phyloP scores from a whole-genome alignment of 2,329 filamentous ascomycete genomes.

The Penicillium sp. region DNA sequence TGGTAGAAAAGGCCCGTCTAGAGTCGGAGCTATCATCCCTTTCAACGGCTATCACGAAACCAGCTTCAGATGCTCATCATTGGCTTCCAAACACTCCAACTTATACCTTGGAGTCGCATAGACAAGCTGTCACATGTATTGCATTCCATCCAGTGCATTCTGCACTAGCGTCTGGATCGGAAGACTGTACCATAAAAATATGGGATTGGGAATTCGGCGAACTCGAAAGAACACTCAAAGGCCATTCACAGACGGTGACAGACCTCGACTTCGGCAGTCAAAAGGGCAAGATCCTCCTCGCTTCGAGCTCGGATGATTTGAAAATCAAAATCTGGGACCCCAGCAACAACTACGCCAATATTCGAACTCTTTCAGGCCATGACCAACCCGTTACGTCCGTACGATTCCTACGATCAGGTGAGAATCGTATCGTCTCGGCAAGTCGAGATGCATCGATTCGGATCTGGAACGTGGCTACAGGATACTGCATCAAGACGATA shows the following conservation, averaged over 20 bases:
- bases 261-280: slow-evolving; percentile 90
- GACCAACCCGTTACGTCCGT: slow-evolving; percentile 89
- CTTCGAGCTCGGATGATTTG: slow-evolving; percentile 81
- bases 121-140: slow-evolving; percentile 79
- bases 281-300: slow-evolving; percentile 69
- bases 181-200: slow-evolving; percentile 92
- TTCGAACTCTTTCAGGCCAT: slow-evolving; percentile 84
- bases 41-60: background rate
- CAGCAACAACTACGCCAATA: slow-evolving; percentile 88
- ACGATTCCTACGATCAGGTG: slow-evolving; percentile 76
- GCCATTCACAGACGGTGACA: slow-evolving; percentile 81
- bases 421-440: slow-evolving; percentile 82
- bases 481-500: slow-evolving; percentile 85
- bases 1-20: slow-evolving; percentile 41
- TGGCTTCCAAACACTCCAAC: slow-evolving; percentile 53
- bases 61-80: slow-evolving; percentile 17
- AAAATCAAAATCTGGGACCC: slow-evolving; percentile 97
- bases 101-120: slow-evolving; percentile 80
- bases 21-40: slow-evolving; percentile 66
- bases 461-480: slow-evolving; percentile 90
- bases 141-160: slow-evolving; percentile 92
- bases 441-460: slow-evolving; percentile 81
- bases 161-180: slow-evolving; percentile 85
- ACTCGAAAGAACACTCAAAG: slow-evolving; percentile 84
- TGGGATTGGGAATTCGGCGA: slow-evolving; percentile 97